Base-by-base conservation (phyloP, 2,329 filamentous ascomycete genomes). In the Rhynchosporium graminicola region DNA sequence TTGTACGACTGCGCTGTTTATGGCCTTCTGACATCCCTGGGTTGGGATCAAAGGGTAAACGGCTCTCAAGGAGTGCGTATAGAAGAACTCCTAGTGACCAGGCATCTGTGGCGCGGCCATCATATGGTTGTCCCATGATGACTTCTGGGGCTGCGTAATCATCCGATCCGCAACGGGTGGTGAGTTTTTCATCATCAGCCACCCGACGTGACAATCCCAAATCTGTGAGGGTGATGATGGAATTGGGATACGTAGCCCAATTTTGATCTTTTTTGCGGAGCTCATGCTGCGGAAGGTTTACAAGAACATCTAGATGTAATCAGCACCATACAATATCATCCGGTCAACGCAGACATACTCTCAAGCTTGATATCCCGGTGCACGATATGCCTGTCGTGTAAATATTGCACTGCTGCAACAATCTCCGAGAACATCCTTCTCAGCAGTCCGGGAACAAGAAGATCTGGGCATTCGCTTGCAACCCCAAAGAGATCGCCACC, bases 311-410 rank as follows among this genome's bases (percentile, higher is more conserved):
- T 96, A 64, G 52, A 63, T 45, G 62, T 61, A 31, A 62, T 62
- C 48, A 66, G 58, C 57, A 62, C 26, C 52, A 60, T 13, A 57
- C 31, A 55, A 59, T 66, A 66, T 52, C 46, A 62, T 38, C 42
- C 36, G 51, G 28, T 46, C 50, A 26, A 56, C 59, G 59, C 9
- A 67, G 64, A 81, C 87, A 77, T 83, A 95, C 91, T 99, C 81
- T 99, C 95, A 63, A 99, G 87, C 78, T 99, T 99, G 77, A 99
- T 96, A 76, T 99, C 95, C 64, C 95, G 87, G 75, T 99, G 95
- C 59, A 98, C 94, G 73, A 99, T 97, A 69, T 86, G 88, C 70
- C 90, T 82, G 59, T 85, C 80, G 76, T 99, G 95, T 55, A 99
- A 80, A 78, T 98, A 97, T 62, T 83, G 84, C 42, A 96, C 88